Evolutionary conservation across 1,139 yeast species (phyloP), one percentile per base, ranked within the genome.

Genomic region (Taphrina sp.): DNA sequence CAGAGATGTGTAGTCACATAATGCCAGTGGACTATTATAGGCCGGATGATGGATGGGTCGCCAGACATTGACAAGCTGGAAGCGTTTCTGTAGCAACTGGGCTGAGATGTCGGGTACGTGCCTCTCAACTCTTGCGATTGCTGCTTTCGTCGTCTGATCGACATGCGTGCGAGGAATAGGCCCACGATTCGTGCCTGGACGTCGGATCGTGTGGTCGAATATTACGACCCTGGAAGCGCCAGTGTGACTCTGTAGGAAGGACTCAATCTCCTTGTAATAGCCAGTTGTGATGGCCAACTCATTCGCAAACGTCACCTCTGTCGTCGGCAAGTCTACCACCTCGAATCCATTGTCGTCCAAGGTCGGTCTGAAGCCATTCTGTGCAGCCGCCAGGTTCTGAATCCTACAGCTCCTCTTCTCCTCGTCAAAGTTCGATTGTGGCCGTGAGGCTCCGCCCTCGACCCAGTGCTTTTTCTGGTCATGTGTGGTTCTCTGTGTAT

Each of bases 11-110:
- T 57, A 63, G 44, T 63, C 65, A n/a, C 63, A 65, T 4, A 64
- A 37, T 5, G 64, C 67, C 20, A 64, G 56, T 4, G 67, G 67
- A 28, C 35, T 45, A 33, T 62, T 64, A 19, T 60, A 54, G 22
- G 60, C 61, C 33, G 61, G 58, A 23, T 61, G 58, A 22, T 58
- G 44, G 7, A 64, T 42, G 10, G 67, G 67, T 26, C 65, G 59
- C 67, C 67, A 64, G 45, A 63, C 62, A 45, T 64, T 64, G 55
- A 64, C 58, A 20, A 64, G 58, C 52, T 62, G 66, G 33, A 60
- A 61, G 16, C 66, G 58, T 31, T 53, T 55, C 44, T 59, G 34
- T 24, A 62, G 43, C 22, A 62, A 56, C 36, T 45, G 44, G 5
- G 53, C 62, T 3, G 63, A 63, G 5, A 57, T 59, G 2, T 62